A percentile compares a stretch with the other conserved stretches of the same genome.
These are phyloP conservation scores for Oryza glaberrima DNA, from an alignment of 176 grass and related monocot genomes.

Conservation along the genomic window DNA sequence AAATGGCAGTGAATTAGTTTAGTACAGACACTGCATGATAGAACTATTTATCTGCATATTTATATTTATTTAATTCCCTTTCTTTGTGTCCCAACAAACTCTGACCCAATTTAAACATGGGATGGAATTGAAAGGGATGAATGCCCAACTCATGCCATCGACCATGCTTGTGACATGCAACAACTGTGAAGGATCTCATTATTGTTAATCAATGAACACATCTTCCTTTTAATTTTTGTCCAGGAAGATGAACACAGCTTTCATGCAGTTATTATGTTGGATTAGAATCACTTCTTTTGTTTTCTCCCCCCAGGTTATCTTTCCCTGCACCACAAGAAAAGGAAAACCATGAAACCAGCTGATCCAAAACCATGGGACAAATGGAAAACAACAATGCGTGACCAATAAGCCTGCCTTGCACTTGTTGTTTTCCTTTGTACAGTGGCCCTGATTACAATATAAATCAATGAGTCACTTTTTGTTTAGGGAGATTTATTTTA, in stretches of 20 bases:
- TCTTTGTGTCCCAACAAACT: not conserved
- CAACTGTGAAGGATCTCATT: not conserved
- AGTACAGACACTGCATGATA: not conserved
- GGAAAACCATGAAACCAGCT: not conserved
- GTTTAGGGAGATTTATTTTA: not conserved
- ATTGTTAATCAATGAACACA: slow-evolving; percentile 3
- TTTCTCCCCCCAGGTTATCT: not conserved
- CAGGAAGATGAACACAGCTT: not conserved
- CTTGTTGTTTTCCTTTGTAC: not conserved
- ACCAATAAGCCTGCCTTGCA: not conserved
- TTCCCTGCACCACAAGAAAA: slow-evolving; percentile 1
- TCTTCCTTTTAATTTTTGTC: not conserved
- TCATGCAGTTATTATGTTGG: not conserved
- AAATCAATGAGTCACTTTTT: not conserved
- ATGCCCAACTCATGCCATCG: not conserved
- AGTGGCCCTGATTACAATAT: not conserved
- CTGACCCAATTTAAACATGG: not conserved
- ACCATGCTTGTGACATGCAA: slow-evolving; percentile 6
- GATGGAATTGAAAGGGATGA: not conserved
- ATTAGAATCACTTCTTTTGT: not conserved
- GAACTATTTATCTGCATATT: not conserved
- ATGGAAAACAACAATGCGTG: not conserved
- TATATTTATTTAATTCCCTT: not conserved
- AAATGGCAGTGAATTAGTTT: not conserved
- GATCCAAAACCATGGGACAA: not conserved